Conservation (phyloP, 2,329 filamentous ascomycete genomes). For the Aaosphaeria pasadenensis region DNA sequence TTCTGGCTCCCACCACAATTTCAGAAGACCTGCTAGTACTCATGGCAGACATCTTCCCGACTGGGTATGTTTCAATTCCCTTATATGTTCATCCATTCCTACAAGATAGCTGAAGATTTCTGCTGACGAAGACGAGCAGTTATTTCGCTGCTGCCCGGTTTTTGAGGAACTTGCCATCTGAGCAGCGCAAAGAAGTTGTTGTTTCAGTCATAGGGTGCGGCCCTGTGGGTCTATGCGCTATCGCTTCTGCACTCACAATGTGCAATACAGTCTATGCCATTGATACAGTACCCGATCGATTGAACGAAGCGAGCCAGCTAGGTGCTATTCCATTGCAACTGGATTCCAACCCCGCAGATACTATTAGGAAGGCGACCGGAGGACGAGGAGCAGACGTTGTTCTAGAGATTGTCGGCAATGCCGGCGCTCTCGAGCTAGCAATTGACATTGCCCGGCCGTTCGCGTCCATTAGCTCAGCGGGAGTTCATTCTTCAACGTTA, state of each 20-base stretch:
- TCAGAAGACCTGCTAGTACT: conserved; percentile 73
- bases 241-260: conserved; percentile 73
- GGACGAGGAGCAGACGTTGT: conserved; percentile 83
- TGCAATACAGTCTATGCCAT: conserved; percentile 73
- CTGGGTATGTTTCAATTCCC: conserved; percentile 67
- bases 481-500: conserved; percentile 49
- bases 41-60: conserved; percentile 94
- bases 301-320: conserved; percentile 68
- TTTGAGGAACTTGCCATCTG: conserved; percentile 67
- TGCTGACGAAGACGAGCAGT: no score
- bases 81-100: no score
- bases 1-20: conserved; percentile 69
- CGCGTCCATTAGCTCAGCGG: conserved; percentile 48
- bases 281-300: conserved; percentile 71
- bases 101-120: no score
- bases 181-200: conserved; percentile 63
- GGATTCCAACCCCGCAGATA: conserved; percentile 59
- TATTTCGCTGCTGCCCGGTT: conserved; percentile 38
- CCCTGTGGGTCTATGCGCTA: conserved; percentile 73
- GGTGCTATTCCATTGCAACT: conserved; percentile 86
- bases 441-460: conserved; percentile 50
- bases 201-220: conserved; percentile 84
- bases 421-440: conserved; percentile 46
- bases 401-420: conserved; percentile 55
- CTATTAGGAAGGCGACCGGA: conserved; percentile 73